phyloP scores from a whole-genome alignment of 148 eudicot genomes.

The Chenopodium formosanum region DNA sequence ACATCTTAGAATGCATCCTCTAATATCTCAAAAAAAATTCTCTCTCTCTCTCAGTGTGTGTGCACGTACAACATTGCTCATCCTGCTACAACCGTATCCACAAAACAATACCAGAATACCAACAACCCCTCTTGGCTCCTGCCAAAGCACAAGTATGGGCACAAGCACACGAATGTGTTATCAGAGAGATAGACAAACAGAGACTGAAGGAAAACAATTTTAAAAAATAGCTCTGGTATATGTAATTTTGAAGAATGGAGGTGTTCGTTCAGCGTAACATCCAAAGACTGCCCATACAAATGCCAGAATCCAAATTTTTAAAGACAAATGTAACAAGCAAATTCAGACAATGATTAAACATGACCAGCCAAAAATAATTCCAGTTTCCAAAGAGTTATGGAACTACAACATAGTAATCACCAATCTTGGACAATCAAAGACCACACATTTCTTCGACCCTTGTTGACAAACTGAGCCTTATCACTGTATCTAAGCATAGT shows the following conservation, averaged over 20 bases:
- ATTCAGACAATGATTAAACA: conserved; percentile 18
- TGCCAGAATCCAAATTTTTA: not conserved
- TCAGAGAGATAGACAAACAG: not conserved
- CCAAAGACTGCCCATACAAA: conserved; percentile 22
- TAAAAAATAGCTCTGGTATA: not conserved
- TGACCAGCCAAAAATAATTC: conserved; percentile 21
- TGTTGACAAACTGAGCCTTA: conserved; percentile 2
- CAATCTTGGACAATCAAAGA: conserved; percentile 13
- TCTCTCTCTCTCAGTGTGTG: too few species aligned
- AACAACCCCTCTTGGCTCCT: not conserved
- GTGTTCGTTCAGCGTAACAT: conserved; percentile 1
- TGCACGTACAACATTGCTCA: too few species aligned
- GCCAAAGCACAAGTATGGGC: not conserved
- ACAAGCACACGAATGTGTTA: not conserved
- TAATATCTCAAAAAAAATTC: too few species aligned
- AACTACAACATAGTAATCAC: conserved; percentile 17
- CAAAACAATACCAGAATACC: not conserved
- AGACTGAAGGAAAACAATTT: not conserved
- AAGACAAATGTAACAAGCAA: not conserved
- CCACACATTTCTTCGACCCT: conserved; percentile 2
- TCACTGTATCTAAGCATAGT: conserved; percentile 16
- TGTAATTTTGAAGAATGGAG: not conserved
- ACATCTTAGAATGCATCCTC: too few species aligned
- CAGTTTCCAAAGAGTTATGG: conserved; percentile 10
- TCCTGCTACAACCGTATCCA: too few species aligned